Evolutionary conservation across 2,329 filamentous ascomycete genomes (phyloP).

Genomic region (Fusarium domesticum): DNA sequence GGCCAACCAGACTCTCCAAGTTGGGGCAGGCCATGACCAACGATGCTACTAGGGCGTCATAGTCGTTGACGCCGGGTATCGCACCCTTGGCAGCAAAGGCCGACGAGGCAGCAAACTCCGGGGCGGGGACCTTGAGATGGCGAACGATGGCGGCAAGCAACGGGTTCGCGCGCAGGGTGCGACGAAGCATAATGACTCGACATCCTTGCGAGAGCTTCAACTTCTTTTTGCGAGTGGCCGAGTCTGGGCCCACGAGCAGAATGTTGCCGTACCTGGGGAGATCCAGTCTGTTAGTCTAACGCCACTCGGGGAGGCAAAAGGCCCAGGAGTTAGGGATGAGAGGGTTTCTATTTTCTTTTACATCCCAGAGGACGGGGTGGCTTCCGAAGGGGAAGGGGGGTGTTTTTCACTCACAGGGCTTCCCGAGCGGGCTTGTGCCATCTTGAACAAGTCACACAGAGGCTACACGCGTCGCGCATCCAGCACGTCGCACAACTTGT

Average conservation of each 20-base stretch:
- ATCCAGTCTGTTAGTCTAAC: constrained; percentile 12
- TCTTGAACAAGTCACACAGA: constrained; percentile 50
- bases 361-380: constrained; percentile 1
- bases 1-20: constrained; percentile 56
- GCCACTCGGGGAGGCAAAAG: constrained; percentile 1
- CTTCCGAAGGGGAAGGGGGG: too few species aligned
- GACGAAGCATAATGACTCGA: constrained; percentile 54
- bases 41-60: constrained; percentile 57
- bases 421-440: constrained; percentile 50
- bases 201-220: constrained; percentile 52
- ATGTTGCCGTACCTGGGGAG: constrained; percentile 53
- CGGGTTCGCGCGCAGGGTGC: constrained; percentile 53
- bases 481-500: constrained; percentile 62
- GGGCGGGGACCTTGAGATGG: constrained; percentile 51
- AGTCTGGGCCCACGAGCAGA: constrained; percentile 57
- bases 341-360: background rate
- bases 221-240: constrained; percentile 53
- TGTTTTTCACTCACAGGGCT: constrained; percentile 44
- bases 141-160: constrained; percentile 55
- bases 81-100: constrained; percentile 27
- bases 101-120: constrained; percentile 34
- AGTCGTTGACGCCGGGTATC: constrained; percentile 41
- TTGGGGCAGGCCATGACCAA: constrained; percentile 65
- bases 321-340: background rate
- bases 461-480: constrained; percentile 57